Percentiles rank a stretch among this genome's conserved stretches.
Evolutionary conservation across 192 early-diverging fungal species (phyloP).

Genomic region (Coemansia furcata): DNA sequence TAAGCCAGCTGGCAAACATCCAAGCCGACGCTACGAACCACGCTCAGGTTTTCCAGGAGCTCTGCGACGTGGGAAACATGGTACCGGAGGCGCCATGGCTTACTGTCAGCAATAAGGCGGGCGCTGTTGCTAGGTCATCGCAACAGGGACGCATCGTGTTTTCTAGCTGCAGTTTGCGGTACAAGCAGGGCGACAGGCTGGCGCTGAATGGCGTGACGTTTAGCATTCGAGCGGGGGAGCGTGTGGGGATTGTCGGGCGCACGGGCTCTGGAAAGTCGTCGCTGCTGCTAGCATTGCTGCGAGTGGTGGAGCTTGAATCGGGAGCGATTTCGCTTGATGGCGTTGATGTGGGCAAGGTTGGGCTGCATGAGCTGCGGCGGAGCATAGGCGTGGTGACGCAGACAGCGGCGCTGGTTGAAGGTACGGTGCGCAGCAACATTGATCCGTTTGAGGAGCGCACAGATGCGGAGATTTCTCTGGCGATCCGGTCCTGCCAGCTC

Average conservation of each 20-base stretch:
- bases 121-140: slow-evolving; percentile 8
- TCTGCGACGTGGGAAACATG: slow-evolving; percentile 8
- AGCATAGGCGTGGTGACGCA: slow-evolving; percentile 81
- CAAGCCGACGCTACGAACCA: slow-evolving; percentile 6
- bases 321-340: slow-evolving; percentile 74
- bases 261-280: slow-evolving; percentile 80
- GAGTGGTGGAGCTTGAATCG: slow-evolving; percentile 70
- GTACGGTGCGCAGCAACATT: slow-evolving; percentile 72
- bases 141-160: slow-evolving; percentile 20
- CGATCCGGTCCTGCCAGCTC: slow-evolving; percentile 61
- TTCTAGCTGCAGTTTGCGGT: slow-evolving; percentile 16
- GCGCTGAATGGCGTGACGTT: slow-evolving; percentile 54
- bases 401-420: slow-evolving; percentile 50
- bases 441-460: slow-evolving; percentile 75
- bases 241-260: slow-evolving; percentile 56
- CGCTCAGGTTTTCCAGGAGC: slow-evolving; percentile 10
- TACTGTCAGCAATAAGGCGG: neutral
- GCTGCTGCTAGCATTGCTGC: slow-evolving; percentile 70
- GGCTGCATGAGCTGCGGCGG: slow-evolving; percentile 71
- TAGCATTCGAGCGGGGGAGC: slow-evolving; percentile 35
- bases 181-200: slow-evolving; percentile 5
- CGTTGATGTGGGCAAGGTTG: slow-evolving; percentile 65
- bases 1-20: slow-evolving; percentile 8
- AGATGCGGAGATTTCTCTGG: slow-evolving; percentile 71
- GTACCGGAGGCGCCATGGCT: slow-evolving; percentile 10